Base-by-base conservation (phyloP, 176 grass and related monocot species). In the Oryza nivara region DNA sequence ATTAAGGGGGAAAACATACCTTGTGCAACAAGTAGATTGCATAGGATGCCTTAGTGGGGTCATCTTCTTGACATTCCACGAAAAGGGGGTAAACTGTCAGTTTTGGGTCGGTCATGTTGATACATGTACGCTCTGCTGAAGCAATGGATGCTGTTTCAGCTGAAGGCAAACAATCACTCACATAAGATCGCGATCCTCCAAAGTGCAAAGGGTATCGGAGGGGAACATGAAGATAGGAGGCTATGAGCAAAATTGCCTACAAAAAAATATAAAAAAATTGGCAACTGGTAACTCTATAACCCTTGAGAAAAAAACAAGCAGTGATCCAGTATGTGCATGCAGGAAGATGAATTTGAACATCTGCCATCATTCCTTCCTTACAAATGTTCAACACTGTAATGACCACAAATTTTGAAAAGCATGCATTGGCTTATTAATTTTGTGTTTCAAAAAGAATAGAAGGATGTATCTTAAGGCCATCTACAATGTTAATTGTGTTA, bases 171-270 rank as follows among this genome's bases (percentile, higher is more conserved):
- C 78, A 25, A 69, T 92, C 90, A 13, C 86, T 73, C 28, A 86
- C 74, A 74, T 79, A 92, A 74, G 90, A 92, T 64, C 90, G 66
- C 2, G 90, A 92, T 73, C 86, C 90, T 78, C 86, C 90, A 68
- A 88, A 88, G 38, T 48, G 74, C 68, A 92, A 51, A 51, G 86
- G 82, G 82, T 92, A 79, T 51, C 90, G 82, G n/a, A 92, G 68
- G n/a, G 78, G 90, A 54, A 92, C 78, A 82, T 88, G 78, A 34
- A 92, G 82, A 85, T 92, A 92, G 22, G 82, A 88, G 7, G 90
- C 90, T 67, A 88, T 82, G 41, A 92, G 90, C 82, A 85, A 79
- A 60, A 92, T 68, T 82, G 90, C 90, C 90, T 92, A 82, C 86
- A 87, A 70, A 17, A 84, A 56, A 86, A 44, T 36, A 66, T n/a